Base-by-base conservation (phyloP, 139 green algal species). In the Chlamydomonas schloesseri region DNA sequence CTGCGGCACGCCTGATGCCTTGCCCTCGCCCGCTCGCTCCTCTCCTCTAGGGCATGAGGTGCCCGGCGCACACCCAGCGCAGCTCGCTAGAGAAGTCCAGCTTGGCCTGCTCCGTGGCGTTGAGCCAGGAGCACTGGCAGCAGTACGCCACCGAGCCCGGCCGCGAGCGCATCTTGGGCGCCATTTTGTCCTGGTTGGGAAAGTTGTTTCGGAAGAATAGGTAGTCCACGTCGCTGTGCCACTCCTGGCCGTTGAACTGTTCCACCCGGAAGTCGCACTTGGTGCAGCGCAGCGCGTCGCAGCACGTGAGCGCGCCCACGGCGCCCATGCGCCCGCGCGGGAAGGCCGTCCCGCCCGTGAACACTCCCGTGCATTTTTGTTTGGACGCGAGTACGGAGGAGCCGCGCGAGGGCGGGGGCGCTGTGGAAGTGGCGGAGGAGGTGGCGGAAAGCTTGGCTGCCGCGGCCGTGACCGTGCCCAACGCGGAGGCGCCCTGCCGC, bases 221-320 rank as follows among this genome's bases (percentile, higher is more conserved):
- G 82, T 91, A 91, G 76, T 91, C 88, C 0, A 87, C 82, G 24
- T 79, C 76, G 9, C 33, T 34, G 34, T 80, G 57, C 88, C 88
- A 91, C n/a, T 71, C 75, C 14, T 42, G 47, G 62, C 86, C 72
- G 29, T 76, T 15, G 50, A 91, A 91, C 21, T 69, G 60, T 20
- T 88, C 69, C 20, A 91, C 88, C 50, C 78, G 68, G 65, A 91
- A 91, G 46, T 91, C 88, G 73, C 88, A 91, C 79, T 91, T 91
- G 29, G 88, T 91, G 64, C 88, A 91, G 42, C 88, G 83, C 57
- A 88, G 42, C 34, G 62, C 74, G 80, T 91, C 83, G 79, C 88
- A 91, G 65, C 77, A 88, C 24, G 58, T 64, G 14, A 88, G 31
- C 24, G 36, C 20, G 37, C 88, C 88, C 21, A 88, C 71, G 1